A percentile compares a stretch with the other conserved stretches of the same genome.
phyloP scores from a whole-genome alignment of 352 stramenopile genomes.

The Pythium plurisporium region DNA sequence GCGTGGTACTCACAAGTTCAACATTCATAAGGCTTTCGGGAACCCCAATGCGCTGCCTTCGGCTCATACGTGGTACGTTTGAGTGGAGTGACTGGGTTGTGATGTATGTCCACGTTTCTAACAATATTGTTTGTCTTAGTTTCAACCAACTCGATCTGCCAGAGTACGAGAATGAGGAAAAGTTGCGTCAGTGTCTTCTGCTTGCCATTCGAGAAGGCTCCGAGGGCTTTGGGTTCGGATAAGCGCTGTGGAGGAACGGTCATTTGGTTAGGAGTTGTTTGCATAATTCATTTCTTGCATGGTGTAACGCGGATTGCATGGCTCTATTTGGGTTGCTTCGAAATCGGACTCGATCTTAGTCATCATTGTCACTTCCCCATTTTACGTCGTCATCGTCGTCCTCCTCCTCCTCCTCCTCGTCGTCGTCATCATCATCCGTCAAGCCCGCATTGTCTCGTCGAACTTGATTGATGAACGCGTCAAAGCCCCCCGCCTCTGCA shows the following conservation, averaged over 20 bases:
- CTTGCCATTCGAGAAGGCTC: constrained; percentile 97
- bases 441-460: constrained; percentile 55
- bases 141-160: constrained; percentile 99
- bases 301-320: neutral
- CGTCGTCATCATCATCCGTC: constrained; percentile 24
- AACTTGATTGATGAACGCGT: constrained; percentile 82
- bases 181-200: constrained; percentile 95
- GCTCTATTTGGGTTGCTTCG: neutral
- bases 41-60: constrained; percentile 82
- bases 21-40: constrained; percentile 97
- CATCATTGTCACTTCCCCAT: constrained; percentile 30
- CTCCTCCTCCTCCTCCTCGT: constrained; percentile 11
- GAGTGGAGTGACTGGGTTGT: neutral
- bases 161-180: constrained; percentile 97
- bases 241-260: constrained; percentile 21
- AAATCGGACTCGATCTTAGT: constrained; percentile 20
- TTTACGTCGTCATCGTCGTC: constrained; percentile 25
- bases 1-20: constrained; percentile 98
- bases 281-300: constrained; percentile 5
- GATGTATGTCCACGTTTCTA: neutral
- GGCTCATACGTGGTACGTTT: constrained; percentile 95
- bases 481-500: constrained; percentile 60
- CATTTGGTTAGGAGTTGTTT: constrained; percentile 1
- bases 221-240: constrained; percentile 98
- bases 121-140: constrained; percentile 30